Evolutionary conservation across 148 eudicot species (phyloP).

Genomic region (Suaeda aralocaspica): DNA sequence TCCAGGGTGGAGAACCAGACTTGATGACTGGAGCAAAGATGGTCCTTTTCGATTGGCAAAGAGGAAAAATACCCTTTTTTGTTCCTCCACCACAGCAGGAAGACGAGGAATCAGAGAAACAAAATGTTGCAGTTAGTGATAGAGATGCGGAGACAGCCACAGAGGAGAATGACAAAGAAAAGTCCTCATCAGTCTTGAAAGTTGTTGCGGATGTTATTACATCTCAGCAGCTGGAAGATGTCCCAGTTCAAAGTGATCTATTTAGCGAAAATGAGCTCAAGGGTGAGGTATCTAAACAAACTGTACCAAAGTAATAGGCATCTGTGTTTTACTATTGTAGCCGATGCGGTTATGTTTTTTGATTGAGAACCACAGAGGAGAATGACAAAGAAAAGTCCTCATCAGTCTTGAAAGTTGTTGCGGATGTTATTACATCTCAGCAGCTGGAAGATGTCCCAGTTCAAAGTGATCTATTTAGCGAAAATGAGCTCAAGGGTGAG

Average conservation of each 20-base stretch:
- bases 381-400: slow-evolving; percentile 40
- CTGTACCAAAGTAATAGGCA: slow-evolving; percentile 10
- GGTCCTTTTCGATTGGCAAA: slow-evolving; percentile 93
- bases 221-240: slow-evolving; percentile 61
- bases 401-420: slow-evolving; percentile 66
- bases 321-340: no score
- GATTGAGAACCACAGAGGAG: slow-evolving; percentile 20
- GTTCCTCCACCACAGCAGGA: slow-evolving; percentile 67
- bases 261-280: slow-evolving; percentile 57
- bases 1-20: slow-evolving; percentile 90
- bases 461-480: slow-evolving; percentile 58
- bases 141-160: slow-evolving; percentile 8
- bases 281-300: slow-evolving; percentile 39
- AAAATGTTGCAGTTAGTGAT: slow-evolving; percentile 25
- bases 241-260: slow-evolving; percentile 70
- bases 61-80: slow-evolving; percentile 92
- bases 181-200: slow-evolving; percentile 52
- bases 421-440: slow-evolving; percentile 63
- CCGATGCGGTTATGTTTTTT: no score
- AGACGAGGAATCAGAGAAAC: slow-evolving; percentile 30
- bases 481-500: slow-evolving; percentile 64
- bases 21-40: slow-evolving; percentile 77
- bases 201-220: slow-evolving; percentile 68
- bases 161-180: slow-evolving; percentile 36
- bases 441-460: slow-evolving; percentile 66